Base-by-base conservation (phyloP, 768 basidiomycete species). In the Boletus speciosus region DNA sequence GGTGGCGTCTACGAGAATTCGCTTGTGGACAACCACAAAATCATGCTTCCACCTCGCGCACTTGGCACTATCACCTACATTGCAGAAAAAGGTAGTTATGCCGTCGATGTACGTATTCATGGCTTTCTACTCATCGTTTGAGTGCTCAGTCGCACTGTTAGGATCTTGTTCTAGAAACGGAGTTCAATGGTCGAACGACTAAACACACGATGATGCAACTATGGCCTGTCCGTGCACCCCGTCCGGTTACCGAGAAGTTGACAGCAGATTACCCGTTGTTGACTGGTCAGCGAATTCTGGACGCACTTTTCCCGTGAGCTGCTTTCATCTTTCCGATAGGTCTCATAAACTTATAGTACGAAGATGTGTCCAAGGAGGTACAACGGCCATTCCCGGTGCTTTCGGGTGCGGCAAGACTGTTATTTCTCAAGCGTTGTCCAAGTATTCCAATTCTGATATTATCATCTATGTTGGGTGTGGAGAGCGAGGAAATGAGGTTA, bases 331-430 rank as follows among this genome's bases (percentile, higher is more conserved):
- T 32, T 42, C 31, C 41, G 25, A 27, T 3, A 14, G 15, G 2
- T 52, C 35, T 42, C 25, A 35, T 47, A 27, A 41, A 34, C 55
- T 51, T n/a, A 58, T 37, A 49, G 4, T 39, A 6, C 34, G 4
- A 61, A 90, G 88, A n/a, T 96, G 93, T 68, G 93, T 97, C 0
- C 93, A 97, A 76, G 93, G 93, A 52, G 93, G 93, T 40, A 97
- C 93, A 11, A 97, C 93, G 2, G 93, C 93, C 56, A 99, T 98
- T 74, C 97, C 97, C 23, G 97, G 97, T 60, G 97, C 97, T 62
- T 99, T 99, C 72, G 97, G 97, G 66, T 98, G 95, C 66, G 93
- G 93, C 65, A 97, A 97, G 79, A 98, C 96, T 29, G 97, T 99
- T 65, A 99, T 99, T 66, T 98, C 94, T 27, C 91, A 98, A 75